Percentiles rank a stretch among this genome's conserved stretches.
Evolutionary conservation across 2,329 filamentous ascomycete species (phyloP).

Genomic region (Phaeomoniella chlamydospora): DNA sequence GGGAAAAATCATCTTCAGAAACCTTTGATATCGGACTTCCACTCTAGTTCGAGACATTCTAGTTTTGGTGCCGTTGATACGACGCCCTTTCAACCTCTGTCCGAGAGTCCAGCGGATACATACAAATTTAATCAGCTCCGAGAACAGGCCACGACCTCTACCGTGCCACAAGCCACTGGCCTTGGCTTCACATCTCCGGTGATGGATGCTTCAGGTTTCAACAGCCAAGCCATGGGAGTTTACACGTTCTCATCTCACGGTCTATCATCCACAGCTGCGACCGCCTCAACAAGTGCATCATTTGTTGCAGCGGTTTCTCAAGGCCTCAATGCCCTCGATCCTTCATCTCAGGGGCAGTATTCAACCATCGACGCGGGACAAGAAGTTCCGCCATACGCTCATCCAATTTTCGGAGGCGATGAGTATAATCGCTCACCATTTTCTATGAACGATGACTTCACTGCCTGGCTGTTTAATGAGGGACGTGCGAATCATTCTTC

Average conservation of each 20-base stretch:
- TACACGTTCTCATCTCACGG: neutral
- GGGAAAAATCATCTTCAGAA: slow-evolving; percentile 2
- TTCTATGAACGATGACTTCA: slow-evolving; percentile 75
- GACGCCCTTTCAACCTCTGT: neutral
- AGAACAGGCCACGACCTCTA: slow-evolving; percentile 8
- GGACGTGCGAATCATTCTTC: slow-evolving; percentile 40
- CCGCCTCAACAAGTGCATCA: slow-evolving; percentile 12
- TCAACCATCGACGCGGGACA: slow-evolving; percentile 12
- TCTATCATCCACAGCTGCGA: slow-evolving; percentile 10
- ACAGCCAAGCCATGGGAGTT: slow-evolving; percentile 6
- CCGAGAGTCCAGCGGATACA: slow-evolving; percentile 5
- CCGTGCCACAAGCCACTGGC: slow-evolving; percentile 7
- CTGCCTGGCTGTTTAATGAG: slow-evolving; percentile 70
- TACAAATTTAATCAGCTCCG: slow-evolving; percentile 4
- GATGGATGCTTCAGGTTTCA: slow-evolving; percentile 1
- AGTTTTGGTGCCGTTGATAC: neutral
- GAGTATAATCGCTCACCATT: slow-evolving; percentile 77
- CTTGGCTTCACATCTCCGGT: neutral
- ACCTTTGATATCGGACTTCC: slow-evolving; percentile 3
- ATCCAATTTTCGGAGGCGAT: slow-evolving; percentile 78
- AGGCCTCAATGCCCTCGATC: slow-evolving; percentile 13
- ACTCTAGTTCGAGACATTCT: neutral
- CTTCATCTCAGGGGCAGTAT: slow-evolving; percentile 12
- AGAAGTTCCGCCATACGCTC: slow-evolving; percentile 30
- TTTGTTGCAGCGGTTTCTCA: slow-evolving; percentile 14